Percentiles rank a stretch among this genome's conserved stretches.
These are phyloP conservation scores for Austroboletus eburneus DNA, from an alignment of 768 basidiomycete genomes.

Conservation along the genomic window DNA sequence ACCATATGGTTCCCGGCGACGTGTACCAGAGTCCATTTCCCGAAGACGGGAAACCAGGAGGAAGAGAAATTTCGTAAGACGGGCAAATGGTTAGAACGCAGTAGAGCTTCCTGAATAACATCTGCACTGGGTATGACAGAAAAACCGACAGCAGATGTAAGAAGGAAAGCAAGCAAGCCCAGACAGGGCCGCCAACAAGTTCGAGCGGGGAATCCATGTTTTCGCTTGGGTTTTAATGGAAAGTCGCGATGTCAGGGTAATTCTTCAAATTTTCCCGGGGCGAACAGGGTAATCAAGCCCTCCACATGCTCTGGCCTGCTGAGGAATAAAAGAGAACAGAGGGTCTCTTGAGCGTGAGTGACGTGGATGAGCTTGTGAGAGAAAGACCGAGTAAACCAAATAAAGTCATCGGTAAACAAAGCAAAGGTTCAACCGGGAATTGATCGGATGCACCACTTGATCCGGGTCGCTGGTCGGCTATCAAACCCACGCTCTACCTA, in stretches of 20 bases:
- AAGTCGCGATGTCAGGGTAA: neutral
- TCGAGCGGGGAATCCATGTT: slow-evolving; percentile 21
- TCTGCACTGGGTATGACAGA: slow-evolving; percentile 16
- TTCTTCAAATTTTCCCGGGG: neutral
- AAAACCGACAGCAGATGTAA: slow-evolving; percentile 11
- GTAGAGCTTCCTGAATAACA: slow-evolving; percentile 16
- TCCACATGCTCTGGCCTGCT: neutral
- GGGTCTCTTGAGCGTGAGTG: slow-evolving; percentile 1
- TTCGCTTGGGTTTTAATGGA: neutral
- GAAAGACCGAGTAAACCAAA: slow-evolving; percentile 6
- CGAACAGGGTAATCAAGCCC: neutral
- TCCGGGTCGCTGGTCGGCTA: too few species aligned
- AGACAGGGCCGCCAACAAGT: slow-evolving; percentile 14
- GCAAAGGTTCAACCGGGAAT: too few species aligned
- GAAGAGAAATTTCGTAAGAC: slow-evolving; percentile 21
- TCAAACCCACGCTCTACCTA: too few species aligned
- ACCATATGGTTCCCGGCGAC: slow-evolving; percentile 50
- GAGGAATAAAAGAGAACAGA: neutral
- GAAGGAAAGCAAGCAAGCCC: slow-evolving; percentile 12
- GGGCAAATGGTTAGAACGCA: slow-evolving; percentile 21
- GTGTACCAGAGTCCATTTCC: slow-evolving; percentile 79
- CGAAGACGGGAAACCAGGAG: slow-evolving; percentile 55
- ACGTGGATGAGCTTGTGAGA: neutral
- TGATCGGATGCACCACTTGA: neutral
- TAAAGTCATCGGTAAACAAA: slow-evolving; percentile 1